Base-by-base conservation (phyloP, 139 green algal species). In the Chlorella sp. region DNA sequence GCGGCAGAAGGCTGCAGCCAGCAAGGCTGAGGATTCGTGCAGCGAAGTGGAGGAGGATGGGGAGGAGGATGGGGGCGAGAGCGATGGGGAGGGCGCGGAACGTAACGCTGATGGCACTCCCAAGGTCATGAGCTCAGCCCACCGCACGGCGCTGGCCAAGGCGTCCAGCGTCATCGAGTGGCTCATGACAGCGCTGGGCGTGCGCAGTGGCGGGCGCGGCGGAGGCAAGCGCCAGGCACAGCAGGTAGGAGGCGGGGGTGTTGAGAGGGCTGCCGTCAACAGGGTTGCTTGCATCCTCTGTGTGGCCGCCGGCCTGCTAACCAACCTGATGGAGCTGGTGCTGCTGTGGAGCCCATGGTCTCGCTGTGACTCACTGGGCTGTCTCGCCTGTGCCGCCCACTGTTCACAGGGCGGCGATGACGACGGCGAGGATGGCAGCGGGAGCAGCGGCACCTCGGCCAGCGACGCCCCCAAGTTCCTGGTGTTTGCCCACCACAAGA, bases 401-500 rank as follows among this genome's bases (percentile, higher is more conserved):
- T 30, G 38, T 34, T 38, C 28, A 21, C 47, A 65, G 74, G 74
- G 21, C n/a, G 65, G 47, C 7, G 65, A 78, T 7, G 80, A 55
- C 1, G 65, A 85, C 0, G 80, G 62, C 26, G 36, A 23, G n/a
- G 55, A 30, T 28, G 36, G n/a, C 6, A 34, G n/a, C 51, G 23
- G 47, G 18, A 82, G 73, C n/a, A 38, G 21, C 34, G 23, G 44
- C 12, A 44, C 68, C 39, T 30, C 17, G 4, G 44, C 13, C 30
- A 55, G 30, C 39, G 68, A 18, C 6, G 84, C 32, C 15, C 91
- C 91, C 41, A 99, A 99, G 87, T 92, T 98, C 74, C 88, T 99
- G 17, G 91, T 99, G 12, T 99, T 99, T 90, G 97, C 94, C 0
- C 97, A 99, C 85, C 97, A 99, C 88, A 92, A 83, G 89, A 91